phyloP scores from a whole-genome alignment of 2,329 filamentous ascomycete species.

The Pseudocercospora cruenta region DNA sequence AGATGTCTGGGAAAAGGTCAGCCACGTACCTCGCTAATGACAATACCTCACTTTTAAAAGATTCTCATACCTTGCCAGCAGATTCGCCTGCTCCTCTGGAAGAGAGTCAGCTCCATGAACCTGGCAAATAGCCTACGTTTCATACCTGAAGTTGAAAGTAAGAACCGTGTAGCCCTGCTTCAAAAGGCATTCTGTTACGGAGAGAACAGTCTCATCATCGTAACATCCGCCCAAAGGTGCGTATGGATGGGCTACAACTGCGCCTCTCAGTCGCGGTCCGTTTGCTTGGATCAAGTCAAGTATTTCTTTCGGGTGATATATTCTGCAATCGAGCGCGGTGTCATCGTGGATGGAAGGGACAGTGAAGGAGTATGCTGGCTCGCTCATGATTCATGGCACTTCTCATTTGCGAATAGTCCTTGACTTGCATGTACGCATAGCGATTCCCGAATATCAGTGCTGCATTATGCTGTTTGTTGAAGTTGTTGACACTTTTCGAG shows the following conservation, averaged over 20 bases:
- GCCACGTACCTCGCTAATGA: background rate
- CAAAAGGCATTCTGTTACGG: slow-evolving; percentile 67
- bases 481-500: background rate
- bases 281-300: background rate
- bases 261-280: slow-evolving; percentile 43
- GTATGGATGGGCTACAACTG: slow-evolving; percentile 86
- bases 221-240: slow-evolving; percentile 82
- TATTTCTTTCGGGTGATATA: slow-evolving; percentile 64
- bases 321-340: slow-evolving; percentile 73
- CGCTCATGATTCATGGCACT: slow-evolving; percentile 10
- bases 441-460: background rate
- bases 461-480: background rate
- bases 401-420: background rate
- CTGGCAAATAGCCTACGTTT: background rate
- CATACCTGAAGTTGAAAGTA: slow-evolving; percentile 89
- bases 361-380: slow-evolving; percentile 58
- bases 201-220: slow-evolving; percentile 78
- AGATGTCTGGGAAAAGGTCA: slow-evolving; percentile 66
- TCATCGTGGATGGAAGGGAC: slow-evolving; percentile 85
- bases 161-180: slow-evolving; percentile 72
- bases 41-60: background rate
- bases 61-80: background rate
- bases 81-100: background rate
- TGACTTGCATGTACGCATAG: background rate
- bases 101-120: background rate